Percentiles rank a stretch among this genome's conserved stretches.
These are phyloP conservation scores for Aegilops speltoides DNA, from an alignment of 176 grass and related monocot species.

Conservation along the genomic window DNA sequence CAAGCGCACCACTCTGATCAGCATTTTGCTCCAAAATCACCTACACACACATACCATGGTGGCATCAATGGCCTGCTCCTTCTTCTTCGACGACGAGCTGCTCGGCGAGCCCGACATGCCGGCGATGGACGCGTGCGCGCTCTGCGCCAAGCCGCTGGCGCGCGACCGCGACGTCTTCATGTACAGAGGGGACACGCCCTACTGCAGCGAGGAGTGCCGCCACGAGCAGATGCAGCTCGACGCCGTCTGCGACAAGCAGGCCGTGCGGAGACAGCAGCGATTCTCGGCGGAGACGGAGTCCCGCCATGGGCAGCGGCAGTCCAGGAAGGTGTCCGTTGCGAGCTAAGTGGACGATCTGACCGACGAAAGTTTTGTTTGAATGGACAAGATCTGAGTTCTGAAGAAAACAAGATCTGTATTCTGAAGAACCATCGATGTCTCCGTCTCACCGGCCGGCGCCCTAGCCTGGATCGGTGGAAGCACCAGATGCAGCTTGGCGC, in stretches of 20 bases:
- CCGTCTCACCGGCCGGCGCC: background rate
- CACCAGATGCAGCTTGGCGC: background rate
- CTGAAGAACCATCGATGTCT: background rate
- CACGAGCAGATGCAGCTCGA: constrained; percentile 66
- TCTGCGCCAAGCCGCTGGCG: constrained; percentile 45
- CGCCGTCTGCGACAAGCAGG: background rate
- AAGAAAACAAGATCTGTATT: too few relatives aligned
- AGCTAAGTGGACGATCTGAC: background rate
- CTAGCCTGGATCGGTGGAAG: background rate
- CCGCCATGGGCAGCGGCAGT: background rate
- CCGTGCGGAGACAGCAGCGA: background rate
- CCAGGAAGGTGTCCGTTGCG: constrained; percentile 30
- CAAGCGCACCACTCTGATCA: too few relatives aligned
- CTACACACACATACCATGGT: too few relatives aligned
- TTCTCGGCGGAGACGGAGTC: background rate
- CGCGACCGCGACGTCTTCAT: constrained; percentile 67
- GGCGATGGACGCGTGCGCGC: constrained; percentile 54
- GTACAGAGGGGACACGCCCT: constrained; percentile 75
- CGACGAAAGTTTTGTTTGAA: too few relatives aligned
- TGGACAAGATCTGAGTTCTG: background rate
- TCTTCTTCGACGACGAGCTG: constrained; percentile 45
- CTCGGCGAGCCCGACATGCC: background rate
- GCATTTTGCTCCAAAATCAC: too few relatives aligned
- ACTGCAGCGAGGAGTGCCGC: constrained; percentile 77
- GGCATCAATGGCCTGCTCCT: too few relatives aligned